These are phyloP conservation scores for Paecilomyces sp. DNA, from an alignment of 2,329 filamentous ascomycete species.

Conservation along the genomic window DNA sequence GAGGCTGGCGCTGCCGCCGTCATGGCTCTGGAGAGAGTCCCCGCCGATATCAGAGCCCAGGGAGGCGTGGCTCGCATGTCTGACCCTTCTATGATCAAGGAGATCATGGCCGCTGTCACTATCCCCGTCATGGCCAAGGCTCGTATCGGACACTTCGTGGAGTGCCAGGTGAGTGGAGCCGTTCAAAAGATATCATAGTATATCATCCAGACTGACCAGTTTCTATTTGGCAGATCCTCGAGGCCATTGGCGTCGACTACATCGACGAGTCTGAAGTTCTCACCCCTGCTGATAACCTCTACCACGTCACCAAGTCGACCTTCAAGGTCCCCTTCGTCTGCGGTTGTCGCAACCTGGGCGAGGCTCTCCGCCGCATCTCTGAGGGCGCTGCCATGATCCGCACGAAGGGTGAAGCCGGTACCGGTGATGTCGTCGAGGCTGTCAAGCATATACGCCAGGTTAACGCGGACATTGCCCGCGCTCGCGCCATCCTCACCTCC, in stretches of 20 bases:
- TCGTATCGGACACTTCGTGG: conserved; percentile 93
- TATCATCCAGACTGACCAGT: background rate
- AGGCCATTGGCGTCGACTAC: conserved; percentile 92
- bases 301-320: conserved; percentile 82
- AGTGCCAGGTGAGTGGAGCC: conserved; percentile 62
- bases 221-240: conserved; percentile 61
- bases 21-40: conserved; percentile 97
- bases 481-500: conserved; percentile 46
- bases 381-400: conserved; percentile 98
- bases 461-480: conserved; percentile 70
- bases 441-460: conserved; percentile 94
- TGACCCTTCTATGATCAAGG: conserved; percentile 87
- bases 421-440: conserved; percentile 93
- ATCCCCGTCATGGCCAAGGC: conserved; percentile 99
- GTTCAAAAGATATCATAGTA: background rate
- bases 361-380: conserved; percentile 81
- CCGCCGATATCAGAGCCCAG: conserved; percentile 86
- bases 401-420: conserved; percentile 96
- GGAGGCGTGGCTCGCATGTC: conserved; percentile 97
- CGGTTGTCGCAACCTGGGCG: conserved; percentile 87
- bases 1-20: conserved; percentile 93
- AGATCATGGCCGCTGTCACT: conserved; percentile 89
- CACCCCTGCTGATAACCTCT: conserved; percentile 81
- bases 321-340: conserved; percentile 91
- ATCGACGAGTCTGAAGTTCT: conserved; percentile 98